Percentiles rank a stretch among this genome's conserved stretches.
These are phyloP conservation scores for Xylaria sp. DNA, from an alignment of 2,329 filamentous ascomycete species.

Conservation along the genomic window DNA sequence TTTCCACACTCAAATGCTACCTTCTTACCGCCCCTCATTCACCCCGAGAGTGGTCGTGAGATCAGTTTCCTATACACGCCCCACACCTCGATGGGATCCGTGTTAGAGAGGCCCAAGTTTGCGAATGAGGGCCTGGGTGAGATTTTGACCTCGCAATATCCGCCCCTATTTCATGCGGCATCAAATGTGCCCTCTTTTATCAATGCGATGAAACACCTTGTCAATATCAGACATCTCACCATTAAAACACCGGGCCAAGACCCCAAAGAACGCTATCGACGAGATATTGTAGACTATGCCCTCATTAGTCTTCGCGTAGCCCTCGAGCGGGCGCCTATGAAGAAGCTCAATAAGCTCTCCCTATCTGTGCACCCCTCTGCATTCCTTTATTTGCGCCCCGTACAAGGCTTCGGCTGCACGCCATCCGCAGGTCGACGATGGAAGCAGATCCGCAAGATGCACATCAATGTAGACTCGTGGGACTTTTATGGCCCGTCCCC, in stretches of 20 bases:
- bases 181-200: constrained; percentile 90
- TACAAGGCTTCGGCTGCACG: constrained; percentile 77
- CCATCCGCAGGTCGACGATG: constrained; percentile 79
- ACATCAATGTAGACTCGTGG: constrained; percentile 78
- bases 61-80: constrained; percentile 85
- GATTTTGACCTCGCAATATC: constrained; percentile 86
- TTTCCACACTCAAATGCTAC: constrained; percentile 82
- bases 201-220: constrained; percentile 74
- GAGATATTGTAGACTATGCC: constrained; percentile 86
- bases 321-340: constrained; percentile 77
- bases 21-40: constrained; percentile 85
- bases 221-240: constrained; percentile 77
- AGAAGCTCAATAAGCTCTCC: constrained; percentile 74
- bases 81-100: constrained; percentile 72
- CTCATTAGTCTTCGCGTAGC: constrained; percentile 88
- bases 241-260: constrained; percentile 81
- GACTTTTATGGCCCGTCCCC: constrained; percentile 69
- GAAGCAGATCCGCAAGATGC: constrained; percentile 80
- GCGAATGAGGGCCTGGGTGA: constrained; percentile 82
- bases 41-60: constrained; percentile 80
- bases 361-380: constrained; percentile 80
- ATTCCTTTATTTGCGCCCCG: constrained; percentile 80
- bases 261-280: constrained; percentile 75
- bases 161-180: constrained; percentile 87
- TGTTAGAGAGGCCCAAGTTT: constrained; percentile 77